Percentiles rank a stretch among this genome's conserved stretches.
Conservation (phyloP, 1,284 basidiomycete genomes). For the Puccinia hordei region DNA sequence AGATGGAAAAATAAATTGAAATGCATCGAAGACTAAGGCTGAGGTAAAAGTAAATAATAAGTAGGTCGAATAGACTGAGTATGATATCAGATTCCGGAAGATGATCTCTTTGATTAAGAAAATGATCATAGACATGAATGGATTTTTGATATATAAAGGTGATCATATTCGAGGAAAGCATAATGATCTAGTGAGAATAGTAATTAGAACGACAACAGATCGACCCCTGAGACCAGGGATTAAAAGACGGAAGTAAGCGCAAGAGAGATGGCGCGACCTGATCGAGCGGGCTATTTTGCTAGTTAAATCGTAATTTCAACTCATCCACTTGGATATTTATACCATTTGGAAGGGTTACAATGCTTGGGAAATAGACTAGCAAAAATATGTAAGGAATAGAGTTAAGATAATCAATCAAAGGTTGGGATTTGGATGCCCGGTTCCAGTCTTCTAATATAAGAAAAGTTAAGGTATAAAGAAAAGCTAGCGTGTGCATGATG, state of each 20-base stretch:
- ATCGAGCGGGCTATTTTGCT: slow-evolving; percentile 6
- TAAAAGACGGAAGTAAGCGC: slow-evolving; percentile 5
- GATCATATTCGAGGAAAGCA: slow-evolving; percentile 17
- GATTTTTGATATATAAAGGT: slow-evolving; percentile 28
- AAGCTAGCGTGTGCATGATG: slow-evolving; percentile 22
- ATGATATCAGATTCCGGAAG: slow-evolving; percentile 16
- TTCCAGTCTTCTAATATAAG: slow-evolving; percentile 18
- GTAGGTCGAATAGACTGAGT: background rate
- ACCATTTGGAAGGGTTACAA: background rate
- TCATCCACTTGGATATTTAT: background rate
- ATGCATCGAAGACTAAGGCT: slow-evolving; percentile 2
- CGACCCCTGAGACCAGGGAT: slow-evolving; percentile 25
- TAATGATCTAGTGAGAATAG: background rate
- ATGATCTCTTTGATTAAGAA: slow-evolving; percentile 1
- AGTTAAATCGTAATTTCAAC: slow-evolving; percentile 12
- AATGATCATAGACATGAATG: slow-evolving; percentile 3
- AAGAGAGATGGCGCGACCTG: slow-evolving; percentile 10
- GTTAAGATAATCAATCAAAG: background rate
- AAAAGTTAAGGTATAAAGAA: background rate
- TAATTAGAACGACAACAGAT: background rate
- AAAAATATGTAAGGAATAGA: background rate
- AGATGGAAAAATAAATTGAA: slow-evolving; percentile 10
- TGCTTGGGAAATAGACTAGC: background rate
- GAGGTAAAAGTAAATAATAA: slow-evolving; percentile 26
- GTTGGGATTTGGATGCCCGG: background rate